Evolutionary conservation across 2,329 filamentous ascomycete species (phyloP).

Genomic region (Aspergillus ruber): DNA sequence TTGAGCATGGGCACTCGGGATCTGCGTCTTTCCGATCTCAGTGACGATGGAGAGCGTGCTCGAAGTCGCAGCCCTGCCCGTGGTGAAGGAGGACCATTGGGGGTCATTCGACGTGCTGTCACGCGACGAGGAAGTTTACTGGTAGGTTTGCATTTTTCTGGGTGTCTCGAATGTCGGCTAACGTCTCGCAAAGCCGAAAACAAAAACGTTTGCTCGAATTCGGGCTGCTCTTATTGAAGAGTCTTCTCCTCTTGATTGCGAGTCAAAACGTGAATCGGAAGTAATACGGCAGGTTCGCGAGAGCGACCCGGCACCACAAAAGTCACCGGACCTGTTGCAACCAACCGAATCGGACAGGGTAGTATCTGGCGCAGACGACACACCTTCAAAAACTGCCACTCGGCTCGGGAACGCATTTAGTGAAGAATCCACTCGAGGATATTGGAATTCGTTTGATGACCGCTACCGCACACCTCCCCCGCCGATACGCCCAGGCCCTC

Average conservation of each 20-base stretch:
- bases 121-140: conserved; percentile 83
- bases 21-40: conserved; percentile 70
- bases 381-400: conserved; percentile 24
- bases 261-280: conserved; percentile 85
- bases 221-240: conserved; percentile 86
- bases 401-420: conserved; percentile 63
- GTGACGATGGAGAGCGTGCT: conserved; percentile 65
- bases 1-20: conserved; percentile 87
- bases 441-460: conserved; percentile 75
- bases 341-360: conserved; percentile 3
- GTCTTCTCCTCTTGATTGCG: conserved; percentile 76
- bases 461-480: conserved; percentile 61
- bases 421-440: conserved; percentile 63
- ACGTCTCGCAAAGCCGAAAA: conserved; percentile 65
- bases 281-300: conserved; percentile 93
- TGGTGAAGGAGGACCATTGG: conserved; percentile 55
- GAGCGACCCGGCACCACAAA: conserved; percentile 62
- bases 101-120: conserved; percentile 74
- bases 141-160: conserved; percentile 51
- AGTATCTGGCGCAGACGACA: conserved; percentile 9
- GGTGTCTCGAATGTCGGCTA: conserved; percentile 1
- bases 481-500: conserved; percentile 50
- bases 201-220: conserved; percentile 90
- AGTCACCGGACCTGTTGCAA: conserved; percentile 34
- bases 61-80: conserved; percentile 30